phyloP scores from a whole-genome alignment of 2,329 filamentous ascomycete species.

The Knoxdaviesia proteae region DNA sequence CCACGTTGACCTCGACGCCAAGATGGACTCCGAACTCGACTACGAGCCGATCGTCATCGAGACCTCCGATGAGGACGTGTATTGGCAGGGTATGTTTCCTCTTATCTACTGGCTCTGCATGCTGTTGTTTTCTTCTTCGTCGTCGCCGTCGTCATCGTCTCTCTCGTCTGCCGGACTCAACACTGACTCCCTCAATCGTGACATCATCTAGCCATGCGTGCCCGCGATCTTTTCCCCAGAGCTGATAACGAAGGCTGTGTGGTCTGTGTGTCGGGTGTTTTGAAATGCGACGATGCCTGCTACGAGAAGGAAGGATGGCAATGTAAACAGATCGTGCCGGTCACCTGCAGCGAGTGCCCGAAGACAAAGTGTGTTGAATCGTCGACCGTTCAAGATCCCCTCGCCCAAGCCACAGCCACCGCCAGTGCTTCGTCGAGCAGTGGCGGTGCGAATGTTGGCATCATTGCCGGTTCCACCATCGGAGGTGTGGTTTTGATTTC shows the following conservation, averaged over 20 bases:
- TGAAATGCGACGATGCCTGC: constrained; percentile 6
- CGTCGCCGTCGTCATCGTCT: too few species aligned
- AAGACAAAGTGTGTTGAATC: constrained; percentile 5
- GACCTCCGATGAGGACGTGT: constrained; percentile 5
- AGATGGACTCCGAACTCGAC: constrained; percentile 2
- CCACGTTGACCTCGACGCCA: constrained; percentile 1
- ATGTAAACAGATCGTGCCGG: constrained; percentile 6
- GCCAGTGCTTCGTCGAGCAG: constrained; percentile 5
- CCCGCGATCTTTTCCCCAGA: constrained; percentile 6
- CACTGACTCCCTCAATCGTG: background rate
- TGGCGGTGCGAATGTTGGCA: constrained; percentile 48
- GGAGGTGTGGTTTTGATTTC: constrained; percentile 61
- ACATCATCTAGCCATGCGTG: constrained; percentile 3
- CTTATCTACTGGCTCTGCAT: too few species aligned
- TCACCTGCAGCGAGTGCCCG: constrained; percentile 6
- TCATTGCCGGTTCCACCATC: constrained; percentile 79
- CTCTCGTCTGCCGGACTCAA: background rate
- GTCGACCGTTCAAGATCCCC: background rate
- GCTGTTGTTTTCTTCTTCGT: too few species aligned
- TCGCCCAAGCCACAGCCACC: background rate
- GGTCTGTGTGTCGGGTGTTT: constrained; percentile 4
- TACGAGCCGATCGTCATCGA: constrained; percentile 5
- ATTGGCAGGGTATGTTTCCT: constrained; percentile 4
- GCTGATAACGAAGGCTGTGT: constrained; percentile 5
- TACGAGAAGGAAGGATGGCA: constrained; percentile 4